phyloP scores from a whole-genome alignment of 1,284 basidiomycete species.

The Ustilago xerochloae region DNA sequence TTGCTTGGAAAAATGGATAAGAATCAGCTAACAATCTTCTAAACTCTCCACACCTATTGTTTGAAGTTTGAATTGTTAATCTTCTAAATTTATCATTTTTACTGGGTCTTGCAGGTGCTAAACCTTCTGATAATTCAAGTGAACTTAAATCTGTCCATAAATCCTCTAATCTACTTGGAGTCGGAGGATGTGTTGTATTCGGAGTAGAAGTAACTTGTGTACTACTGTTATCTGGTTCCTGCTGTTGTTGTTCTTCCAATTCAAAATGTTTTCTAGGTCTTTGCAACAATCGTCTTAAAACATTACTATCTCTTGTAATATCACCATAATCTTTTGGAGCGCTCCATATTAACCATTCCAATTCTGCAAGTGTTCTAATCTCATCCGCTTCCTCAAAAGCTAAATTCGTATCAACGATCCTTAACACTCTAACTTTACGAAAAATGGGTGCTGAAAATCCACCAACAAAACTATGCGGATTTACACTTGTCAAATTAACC shows the following conservation, averaged over 20 bases:
- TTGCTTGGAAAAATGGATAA: constrained; percentile 17
- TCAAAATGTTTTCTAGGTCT: constrained; percentile 29
- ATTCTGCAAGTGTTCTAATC: constrained; percentile 54
- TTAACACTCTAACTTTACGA: constrained; percentile 47
- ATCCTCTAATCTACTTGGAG: constrained; percentile 9
- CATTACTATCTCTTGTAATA: constrained; percentile 44
- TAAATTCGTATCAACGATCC: constrained; percentile 61
- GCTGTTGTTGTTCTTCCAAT: not conserved
- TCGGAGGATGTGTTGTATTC: too few species aligned
- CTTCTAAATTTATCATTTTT: constrained; percentile 45
- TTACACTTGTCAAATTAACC: constrained; percentile 56
- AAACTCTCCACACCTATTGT: constrained; percentile 22
- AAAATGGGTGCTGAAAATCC: constrained; percentile 65
- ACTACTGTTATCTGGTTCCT: not conserved
- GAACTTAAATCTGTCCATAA: constrained; percentile 35
- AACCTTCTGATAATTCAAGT: constrained; percentile 35
- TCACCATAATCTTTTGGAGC: constrained; percentile 63
- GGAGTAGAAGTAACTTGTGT: not conserved
- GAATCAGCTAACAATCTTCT: constrained; percentile 22
- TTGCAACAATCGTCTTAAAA: constrained; percentile 50
- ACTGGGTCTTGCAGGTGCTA: constrained; percentile 37
- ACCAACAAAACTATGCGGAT: constrained; percentile 63
- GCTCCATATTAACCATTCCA: constrained; percentile 56
- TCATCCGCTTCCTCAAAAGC: constrained; percentile 61
- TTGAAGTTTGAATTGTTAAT: constrained; percentile 40